Conservation (phyloP, 2,329 filamentous ascomycete species). For the Knoxdaviesia capensis region DNA sequence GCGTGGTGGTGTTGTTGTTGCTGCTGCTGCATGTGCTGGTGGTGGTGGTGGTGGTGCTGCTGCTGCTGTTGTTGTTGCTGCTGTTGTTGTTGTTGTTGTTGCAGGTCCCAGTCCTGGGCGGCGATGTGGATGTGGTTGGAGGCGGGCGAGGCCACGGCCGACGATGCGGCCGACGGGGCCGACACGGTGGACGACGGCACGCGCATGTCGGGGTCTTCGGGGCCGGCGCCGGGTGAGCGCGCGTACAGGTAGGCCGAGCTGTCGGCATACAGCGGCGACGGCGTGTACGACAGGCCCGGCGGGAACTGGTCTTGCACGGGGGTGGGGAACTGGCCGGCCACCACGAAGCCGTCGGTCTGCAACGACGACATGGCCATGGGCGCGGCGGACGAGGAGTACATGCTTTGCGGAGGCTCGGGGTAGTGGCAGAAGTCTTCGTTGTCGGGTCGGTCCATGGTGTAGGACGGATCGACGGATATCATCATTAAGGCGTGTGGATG, state of each 20-base stretch:
- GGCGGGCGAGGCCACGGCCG: conserved; percentile 46
- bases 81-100: not conserved
- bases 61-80: not conserved
- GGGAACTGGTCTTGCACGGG: conserved; percentile 11
- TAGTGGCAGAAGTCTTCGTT: conserved; percentile 20
- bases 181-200: conserved; percentile 36
- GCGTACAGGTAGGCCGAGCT: conserved; percentile 22
- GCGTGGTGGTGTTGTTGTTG: conserved; percentile 1
- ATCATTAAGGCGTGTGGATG: not conserved
- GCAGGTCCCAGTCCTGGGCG: conserved; percentile 8
- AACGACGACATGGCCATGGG: conserved; percentile 21
- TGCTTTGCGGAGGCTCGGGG: conserved; percentile 21
- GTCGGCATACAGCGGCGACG: conserved; percentile 24
- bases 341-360: too few species aligned
- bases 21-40: not conserved
- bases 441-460: conserved; percentile 14
- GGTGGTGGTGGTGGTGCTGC: not conserved
- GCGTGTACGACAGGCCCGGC: conserved; percentile 23
- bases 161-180: conserved; percentile 43
- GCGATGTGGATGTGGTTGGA: conserved; percentile 38
- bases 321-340: conserved; percentile 4
- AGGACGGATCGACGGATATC: conserved; percentile 1
- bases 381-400: conserved; percentile 15
- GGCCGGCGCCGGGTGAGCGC: conserved; percentile 26
- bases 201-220: conserved; percentile 28